Conservation (phyloP, 495 filamentous ascomycete species). For the Trichoderma erinaceum region DNA sequence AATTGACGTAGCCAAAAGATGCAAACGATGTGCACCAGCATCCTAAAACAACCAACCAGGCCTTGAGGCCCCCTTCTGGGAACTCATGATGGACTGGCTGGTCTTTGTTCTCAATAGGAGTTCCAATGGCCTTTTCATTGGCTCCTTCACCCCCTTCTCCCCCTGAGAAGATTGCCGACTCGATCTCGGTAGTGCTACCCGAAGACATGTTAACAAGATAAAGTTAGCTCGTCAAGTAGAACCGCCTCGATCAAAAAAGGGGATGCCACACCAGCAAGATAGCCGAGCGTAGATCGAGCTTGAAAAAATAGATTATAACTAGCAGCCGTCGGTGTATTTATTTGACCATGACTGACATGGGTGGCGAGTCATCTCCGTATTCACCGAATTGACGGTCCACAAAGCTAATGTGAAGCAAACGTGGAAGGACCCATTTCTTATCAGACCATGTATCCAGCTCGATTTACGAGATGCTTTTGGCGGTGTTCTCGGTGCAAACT, state of each 20-base stretch:
- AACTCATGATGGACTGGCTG: neutral
- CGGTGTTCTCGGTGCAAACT: neutral
- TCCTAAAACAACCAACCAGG: slow-evolving; percentile 31
- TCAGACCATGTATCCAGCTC: neutral
- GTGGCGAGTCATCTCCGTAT: neutral
- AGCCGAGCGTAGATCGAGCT: neutral
- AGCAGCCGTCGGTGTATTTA: neutral
- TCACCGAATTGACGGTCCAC: neutral
- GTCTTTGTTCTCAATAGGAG: neutral
- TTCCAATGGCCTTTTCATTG: neutral
- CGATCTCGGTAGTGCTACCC: slow-evolving; percentile 6
- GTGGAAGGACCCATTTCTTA: neutral
- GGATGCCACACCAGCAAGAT: neutral
- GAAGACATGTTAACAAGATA: neutral
- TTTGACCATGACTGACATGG: neutral
- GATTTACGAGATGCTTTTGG: neutral
- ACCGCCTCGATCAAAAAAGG: neutral
- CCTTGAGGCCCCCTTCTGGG: slow-evolving; percentile 31
- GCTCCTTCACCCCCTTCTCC: neutral
- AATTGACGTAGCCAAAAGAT: slow-evolving; percentile 55
- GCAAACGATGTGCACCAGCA: slow-evolving; percentile 40
- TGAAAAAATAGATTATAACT: neutral
- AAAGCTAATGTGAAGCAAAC: neutral
- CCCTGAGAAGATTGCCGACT: neutral
- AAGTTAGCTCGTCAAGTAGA: neutral